Evolutionary conservation across 257 asterid genomes (phyloP), one percentile per base, ranked within the genome.

Genomic region (Nicotiana attenuata): DNA sequence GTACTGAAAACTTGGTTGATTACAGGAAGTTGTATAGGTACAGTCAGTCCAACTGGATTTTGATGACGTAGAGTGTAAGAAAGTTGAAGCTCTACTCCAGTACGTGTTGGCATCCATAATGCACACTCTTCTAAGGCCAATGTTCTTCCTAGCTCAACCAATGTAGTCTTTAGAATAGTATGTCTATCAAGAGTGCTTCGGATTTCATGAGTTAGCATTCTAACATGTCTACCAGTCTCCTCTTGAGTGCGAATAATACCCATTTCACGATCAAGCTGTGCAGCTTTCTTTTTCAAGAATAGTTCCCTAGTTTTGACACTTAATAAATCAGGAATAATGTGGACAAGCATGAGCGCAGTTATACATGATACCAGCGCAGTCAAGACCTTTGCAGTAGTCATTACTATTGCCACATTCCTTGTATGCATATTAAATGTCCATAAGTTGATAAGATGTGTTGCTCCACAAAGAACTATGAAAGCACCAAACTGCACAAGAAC

Each of bases 401-500:
- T 94, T 47, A 96, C 98, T 66, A 93, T 50, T 31, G 98, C 99
- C 80, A 96, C 98, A 1, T 93, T 96, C 86, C 95, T 92, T 3
- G 99, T 87, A 84, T 96, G 98, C 90, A 89, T 85, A 33, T 83
- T 88, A 81, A 94, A 94, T 11, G 99, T 96, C 99, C 99, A 96
- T 67, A 96, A 84, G 83, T 90, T 96, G 57, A 96, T 96, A 59
- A 96, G 89, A 87, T 96, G 99, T 17, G 99, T 96, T 14, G 98
- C 98, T 31, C 99, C 99, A 85, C 99, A 96, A 35, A 96, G 98
- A 86, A 96, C 97, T 68, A 96, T 96, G 81, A 96, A 96, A 57
- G 99, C 99, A 83, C 99, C 99, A 57, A 96, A 96, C 91, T 96
- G 99, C 83, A 96, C 98, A 68, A 96, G 97, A 86, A 96, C 99